These are phyloP conservation scores for Quillaja saponaria DNA, from an alignment of 306 rosid species.

Conservation along the genomic window DNA sequence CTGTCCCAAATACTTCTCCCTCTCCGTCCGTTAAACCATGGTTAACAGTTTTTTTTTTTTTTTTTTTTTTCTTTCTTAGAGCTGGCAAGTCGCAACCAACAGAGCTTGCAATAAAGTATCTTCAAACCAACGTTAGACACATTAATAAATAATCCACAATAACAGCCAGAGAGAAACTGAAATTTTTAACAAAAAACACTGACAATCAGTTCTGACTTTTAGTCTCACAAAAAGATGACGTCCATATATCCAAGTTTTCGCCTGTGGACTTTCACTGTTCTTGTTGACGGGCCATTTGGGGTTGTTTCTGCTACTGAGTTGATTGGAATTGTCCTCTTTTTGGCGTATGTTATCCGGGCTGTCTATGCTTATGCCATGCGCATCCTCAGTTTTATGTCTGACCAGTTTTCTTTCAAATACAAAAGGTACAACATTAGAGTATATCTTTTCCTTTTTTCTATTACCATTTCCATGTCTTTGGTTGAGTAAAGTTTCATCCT, in stretches of 20 bases:
- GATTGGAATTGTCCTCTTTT: constrained; percentile 67
- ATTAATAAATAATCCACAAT: too few species aligned
- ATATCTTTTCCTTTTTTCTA: neutral
- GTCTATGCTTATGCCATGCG: constrained; percentile 46
- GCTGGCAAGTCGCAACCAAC: too few species aligned
- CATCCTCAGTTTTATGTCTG: constrained; percentile 30
- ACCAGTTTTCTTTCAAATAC: constrained; percentile 19
- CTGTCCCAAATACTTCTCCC: too few species aligned
- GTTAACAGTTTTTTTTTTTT: too few species aligned
- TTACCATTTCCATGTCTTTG: neutral
- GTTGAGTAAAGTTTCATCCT: neutral
- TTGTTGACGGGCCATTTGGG: constrained; percentile 83
- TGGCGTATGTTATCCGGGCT: constrained; percentile 66
- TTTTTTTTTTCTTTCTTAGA: too few species aligned
- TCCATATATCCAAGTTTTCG: constrained; percentile 54
- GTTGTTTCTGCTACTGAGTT: constrained; percentile 86
- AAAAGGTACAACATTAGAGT: constrained; percentile 45
- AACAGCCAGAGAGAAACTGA: too few species aligned
- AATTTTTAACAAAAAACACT: too few species aligned
- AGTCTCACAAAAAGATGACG: neutral
- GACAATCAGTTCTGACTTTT: neutral
- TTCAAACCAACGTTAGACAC: too few species aligned
- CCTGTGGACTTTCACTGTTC: constrained; percentile 84
- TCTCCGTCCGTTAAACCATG: too few species aligned
- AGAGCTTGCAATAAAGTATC: too few species aligned